These are phyloP conservation scores for Biscutella laevigata DNA, from an alignment of 441 rosid genomes.

Conservation along the genomic window DNA sequence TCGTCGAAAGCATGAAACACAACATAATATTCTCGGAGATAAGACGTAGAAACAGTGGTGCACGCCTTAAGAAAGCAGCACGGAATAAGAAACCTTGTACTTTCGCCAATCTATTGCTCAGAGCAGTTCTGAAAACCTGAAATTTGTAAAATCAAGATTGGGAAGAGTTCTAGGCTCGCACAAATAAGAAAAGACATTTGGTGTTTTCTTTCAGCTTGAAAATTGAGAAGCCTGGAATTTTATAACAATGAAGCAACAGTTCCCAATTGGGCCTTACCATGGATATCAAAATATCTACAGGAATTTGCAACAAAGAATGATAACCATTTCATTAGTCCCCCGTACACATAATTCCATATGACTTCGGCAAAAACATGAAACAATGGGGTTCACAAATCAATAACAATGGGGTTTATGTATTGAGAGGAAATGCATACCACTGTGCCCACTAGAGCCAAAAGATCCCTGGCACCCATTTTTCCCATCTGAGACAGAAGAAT, in stretches of 20 bases:
- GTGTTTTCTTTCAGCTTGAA: not conserved
- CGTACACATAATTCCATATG: not conserved
- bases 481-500: constrained; percentile 90
- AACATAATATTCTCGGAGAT: constrained; percentile 86
- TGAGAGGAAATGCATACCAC: constrained; percentile 53
- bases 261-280: not conserved
- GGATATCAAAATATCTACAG: constrained; percentile 2
- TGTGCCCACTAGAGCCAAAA: constrained; percentile 64
- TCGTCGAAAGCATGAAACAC: constrained; percentile 80
- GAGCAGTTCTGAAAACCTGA: constrained; percentile 83
- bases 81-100: constrained; percentile 97
- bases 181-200: not conserved
- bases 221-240: not conserved
- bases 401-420: not conserved
- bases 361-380: constrained; percentile 3
- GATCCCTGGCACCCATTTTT: constrained; percentile 76
- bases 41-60: constrained; percentile 73
- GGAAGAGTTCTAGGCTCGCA: not conserved
- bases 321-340: not conserved
- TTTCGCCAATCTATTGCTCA: constrained; percentile 96
- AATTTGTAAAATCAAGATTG: constrained; percentile 14
- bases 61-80: constrained; percentile 91
- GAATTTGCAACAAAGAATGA: constrained; percentile 1
- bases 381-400: too few relatives aligned
- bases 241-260: not conserved